Base-by-base conservation (phyloP, 2,329 filamentous ascomycete species). In the Aspergillus unguis region DNA sequence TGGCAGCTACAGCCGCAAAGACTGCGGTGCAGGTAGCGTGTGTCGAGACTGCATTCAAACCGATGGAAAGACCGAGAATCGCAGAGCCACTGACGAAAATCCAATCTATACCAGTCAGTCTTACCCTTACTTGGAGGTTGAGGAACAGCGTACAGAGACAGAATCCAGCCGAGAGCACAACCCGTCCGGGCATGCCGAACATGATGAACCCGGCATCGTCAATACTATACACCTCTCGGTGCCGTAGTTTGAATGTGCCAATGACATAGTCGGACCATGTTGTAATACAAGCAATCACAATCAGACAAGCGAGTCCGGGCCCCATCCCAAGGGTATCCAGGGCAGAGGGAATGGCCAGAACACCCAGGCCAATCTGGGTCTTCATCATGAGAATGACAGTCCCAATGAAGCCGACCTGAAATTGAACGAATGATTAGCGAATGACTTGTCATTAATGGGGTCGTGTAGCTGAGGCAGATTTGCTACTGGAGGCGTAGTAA, bases 181-280 rank as follows among this genome's bases (percentile, higher is more conserved):
- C 79, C 26, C 78, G 73, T 0, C 80, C 80, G 4, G 77, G 53
- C 1, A 72, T 75, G 2, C 81, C 81, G 50, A 82, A 80, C 23
- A 84, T 70, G 48, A 82, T 75, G 38, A 66, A 67, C 5, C 80
- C 80, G 0, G 79, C 80, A 52, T 83, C 80, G 40, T 80, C 80
- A 69, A 83, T 81, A 43, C 76, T 77, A 60, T 83, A 81, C 1
- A 82, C 79, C 54, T 80, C 72, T 1, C 75, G 76, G 58, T 83
- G 80, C 4, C 70, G 66, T 26, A 80, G 57, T 60, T 83, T 83
- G 68, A 82, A 82, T 2, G 41, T 40, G 6, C 61, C 77, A 6
- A 80, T 67, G 23, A 78, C 73, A 57, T 76, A 78, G 45, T 69
- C 67, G 3, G 75, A 75, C 77, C 77, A 80, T 2, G 72, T 75